phyloP scores from a whole-genome alignment of 257 asterid genomes.

The Lithospermum erythrorhizon region DNA sequence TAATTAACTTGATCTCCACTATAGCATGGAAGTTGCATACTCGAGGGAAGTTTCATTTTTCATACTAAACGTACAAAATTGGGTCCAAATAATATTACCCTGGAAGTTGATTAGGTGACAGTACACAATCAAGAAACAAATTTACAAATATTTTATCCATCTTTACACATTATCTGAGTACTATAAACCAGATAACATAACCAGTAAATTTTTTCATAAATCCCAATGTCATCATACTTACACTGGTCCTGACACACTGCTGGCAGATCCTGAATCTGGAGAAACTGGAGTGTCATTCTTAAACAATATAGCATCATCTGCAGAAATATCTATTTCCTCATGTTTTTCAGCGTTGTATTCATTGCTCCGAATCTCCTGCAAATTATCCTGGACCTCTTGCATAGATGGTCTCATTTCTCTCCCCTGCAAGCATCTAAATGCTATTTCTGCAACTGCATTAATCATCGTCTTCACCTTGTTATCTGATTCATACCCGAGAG shows the following conservation, averaged over 20 bases:
- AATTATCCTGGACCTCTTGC: slow-evolving; percentile 42
- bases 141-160: too few species aligned
- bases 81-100: too few species aligned
- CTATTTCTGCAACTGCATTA: slow-evolving; percentile 48
- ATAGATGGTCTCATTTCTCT: slow-evolving; percentile 69
- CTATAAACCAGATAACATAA: too few species aligned
- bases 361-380: slow-evolving; percentile 33
- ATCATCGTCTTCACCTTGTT: slow-evolving; percentile 29
- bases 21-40: too few species aligned
- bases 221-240: neutral
- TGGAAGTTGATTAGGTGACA: too few species aligned
- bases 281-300: slow-evolving; percentile 13
- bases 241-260: neutral
- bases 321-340: slow-evolving; percentile 25
- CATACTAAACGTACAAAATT: too few species aligned
- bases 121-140: neutral
- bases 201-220: too few species aligned
- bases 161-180: neutral
- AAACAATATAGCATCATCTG: slow-evolving; percentile 27
- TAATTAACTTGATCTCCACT: too few species aligned
- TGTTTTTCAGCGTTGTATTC: slow-evolving; percentile 17
- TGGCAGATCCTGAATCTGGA: slow-evolving; percentile 16
- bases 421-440: slow-evolving; percentile 64
- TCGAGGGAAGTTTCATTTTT: too few species aligned
- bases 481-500: slow-evolving; percentile 41